These are phyloP conservation scores for Curvularia spicifera DNA, from an alignment of 2,329 filamentous ascomycete species.

Conservation along the genomic window DNA sequence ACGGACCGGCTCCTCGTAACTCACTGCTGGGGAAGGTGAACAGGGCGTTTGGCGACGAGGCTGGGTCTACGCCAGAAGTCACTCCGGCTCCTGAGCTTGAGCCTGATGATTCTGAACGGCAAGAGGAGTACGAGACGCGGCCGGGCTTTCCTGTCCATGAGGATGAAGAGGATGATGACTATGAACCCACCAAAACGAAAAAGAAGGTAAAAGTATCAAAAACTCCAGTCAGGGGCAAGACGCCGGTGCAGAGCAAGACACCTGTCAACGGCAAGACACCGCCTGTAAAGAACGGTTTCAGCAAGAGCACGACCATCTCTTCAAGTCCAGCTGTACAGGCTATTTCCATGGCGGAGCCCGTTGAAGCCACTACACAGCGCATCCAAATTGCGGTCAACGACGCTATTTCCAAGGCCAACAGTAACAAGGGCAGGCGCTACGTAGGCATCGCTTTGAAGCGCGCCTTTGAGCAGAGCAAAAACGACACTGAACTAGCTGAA, in stretches of 20 bases:
- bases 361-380: constrained; percentile 31
- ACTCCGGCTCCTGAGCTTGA: constrained; percentile 50
- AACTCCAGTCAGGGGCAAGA: constrained; percentile 45
- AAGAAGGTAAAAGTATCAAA: constrained; percentile 42
- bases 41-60: constrained; percentile 48
- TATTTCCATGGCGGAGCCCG: constrained; percentile 19
- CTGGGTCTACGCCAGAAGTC: constrained; percentile 55
- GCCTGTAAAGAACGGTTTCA: constrained; percentile 36
- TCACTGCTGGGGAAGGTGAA: constrained; percentile 53
- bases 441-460: constrained; percentile 50
- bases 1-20: constrained; percentile 46
- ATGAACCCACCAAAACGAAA: constrained; percentile 48
- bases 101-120: constrained; percentile 49
- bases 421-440: constrained; percentile 34
- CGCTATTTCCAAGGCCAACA: constrained; percentile 52
- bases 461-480: constrained; percentile 52
- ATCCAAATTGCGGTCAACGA: constrained; percentile 50
- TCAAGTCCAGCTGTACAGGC: constrained; percentile 29
- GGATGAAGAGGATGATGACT: constrained; percentile 58
- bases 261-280: constrained; percentile 37
- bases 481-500: constrained; percentile 45
- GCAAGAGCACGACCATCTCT: constrained; percentile 25
- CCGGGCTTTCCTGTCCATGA: constrained; percentile 42
- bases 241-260: constrained; percentile 44
- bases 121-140: constrained; percentile 47